Evolutionary conservation across 345 rosid genomes (phyloP), one percentile per base, ranked within the genome.

Genomic region (Pugionium dolabratum): DNA sequence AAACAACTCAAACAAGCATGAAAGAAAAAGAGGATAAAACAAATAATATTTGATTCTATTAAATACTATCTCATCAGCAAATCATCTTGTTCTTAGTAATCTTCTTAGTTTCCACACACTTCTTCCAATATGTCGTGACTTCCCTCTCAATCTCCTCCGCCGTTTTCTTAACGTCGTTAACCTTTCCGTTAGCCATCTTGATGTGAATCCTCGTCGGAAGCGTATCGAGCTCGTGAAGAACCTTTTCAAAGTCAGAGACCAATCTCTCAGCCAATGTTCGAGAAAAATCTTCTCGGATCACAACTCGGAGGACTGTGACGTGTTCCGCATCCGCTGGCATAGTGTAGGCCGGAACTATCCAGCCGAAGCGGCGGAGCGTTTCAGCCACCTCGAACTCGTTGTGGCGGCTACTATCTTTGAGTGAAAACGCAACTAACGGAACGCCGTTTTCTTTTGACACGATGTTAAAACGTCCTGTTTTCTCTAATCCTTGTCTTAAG

Each of bases 251-350:
- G 72, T 92, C 98, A 1, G 55, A 8, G 49, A 90, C 91, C 32
- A 75, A 34, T 46, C 79, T 63, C 83, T 83, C 85, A 0, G 96
- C 97, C 2, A 91, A 73, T 18, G 90, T 69, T 40, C 93, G 71
- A 4, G 90, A 81, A 50, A 91, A 88, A 46, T 91, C 97, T 76
- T 88, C 97, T 35, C 97, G 60, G 1, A 91, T 73, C 30, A 90
- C 97, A 2, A 88, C 91, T 0, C 97, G 83, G 1, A 91, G 89
- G 9, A 91, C 96, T 0, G 96, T 85, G 0, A 91, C 28, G 6
- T 88, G 93, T 70, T 88, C 75, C 0, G 95, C 97, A n/a, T 90
- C 83, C 0, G 97, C 84, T 0, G 96, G 96, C 96, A 91, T 91
- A 0, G 93, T 84, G 62, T 91, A 91, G 1, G 97, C 89, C 0